Evolutionary conservation across 768 basidiomycete species (phyloP).

Genomic region (Scleroderma bovista): DNA sequence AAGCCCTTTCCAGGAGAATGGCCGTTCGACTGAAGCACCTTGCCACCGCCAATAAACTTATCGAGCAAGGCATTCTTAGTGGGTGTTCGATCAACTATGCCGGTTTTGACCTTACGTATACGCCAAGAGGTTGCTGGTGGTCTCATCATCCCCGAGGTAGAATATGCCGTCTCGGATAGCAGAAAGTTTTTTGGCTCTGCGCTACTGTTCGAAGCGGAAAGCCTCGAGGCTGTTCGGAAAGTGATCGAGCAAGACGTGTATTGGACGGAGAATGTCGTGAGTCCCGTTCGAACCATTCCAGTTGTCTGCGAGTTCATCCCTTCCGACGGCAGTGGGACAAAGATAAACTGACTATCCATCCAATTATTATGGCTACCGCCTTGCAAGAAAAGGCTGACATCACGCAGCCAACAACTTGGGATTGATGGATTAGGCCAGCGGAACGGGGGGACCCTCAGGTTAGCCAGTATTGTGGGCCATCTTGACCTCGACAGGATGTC

Average conservation of each 20-base stretch:
- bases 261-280: constrained; percentile 38
- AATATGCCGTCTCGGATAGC: constrained; percentile 37
- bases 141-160: constrained; percentile 53
- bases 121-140: constrained; percentile 48
- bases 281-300: constrained; percentile 9
- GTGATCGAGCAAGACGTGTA: constrained; percentile 39
- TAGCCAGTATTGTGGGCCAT: not conserved
- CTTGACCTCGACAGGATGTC: not conserved
- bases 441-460: not conserved
- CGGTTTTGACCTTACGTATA: constrained; percentile 5
- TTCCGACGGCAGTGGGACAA: constrained; percentile 47
- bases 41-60: constrained; percentile 35
- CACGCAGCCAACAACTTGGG: constrained; percentile 19
- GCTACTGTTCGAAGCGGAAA: constrained; percentile 50
- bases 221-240: constrained; percentile 40
- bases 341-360: constrained; percentile 46
- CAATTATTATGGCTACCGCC: constrained; percentile 37
- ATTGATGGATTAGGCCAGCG: constrained; percentile 6
- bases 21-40: constrained; percentile 52
- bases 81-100: constrained; percentile 18
- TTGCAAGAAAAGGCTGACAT: constrained; percentile 20
- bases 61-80: constrained; percentile 48
- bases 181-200: constrained; percentile 60
- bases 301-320: constrained; percentile 1
- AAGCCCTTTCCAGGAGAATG: constrained; percentile 50